Evolutionary conservation across 2,329 filamentous ascomycete species (phyloP).

Genomic region (Alternaria atra): DNA sequence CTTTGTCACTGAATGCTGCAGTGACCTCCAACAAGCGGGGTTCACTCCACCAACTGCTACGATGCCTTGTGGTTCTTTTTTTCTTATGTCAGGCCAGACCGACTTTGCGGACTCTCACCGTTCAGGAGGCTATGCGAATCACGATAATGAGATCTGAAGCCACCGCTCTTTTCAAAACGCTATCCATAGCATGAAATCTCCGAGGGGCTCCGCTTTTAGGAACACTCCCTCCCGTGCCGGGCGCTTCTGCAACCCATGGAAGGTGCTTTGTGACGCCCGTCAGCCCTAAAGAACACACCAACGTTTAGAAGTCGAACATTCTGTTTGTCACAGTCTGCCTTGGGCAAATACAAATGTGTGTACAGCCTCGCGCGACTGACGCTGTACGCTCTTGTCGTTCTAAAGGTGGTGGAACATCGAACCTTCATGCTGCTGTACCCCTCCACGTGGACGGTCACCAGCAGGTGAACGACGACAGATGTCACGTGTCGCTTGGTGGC

Average conservation of each 20-base stretch:
- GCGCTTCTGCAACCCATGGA: constrained; percentile 5
- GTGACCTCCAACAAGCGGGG: neutral
- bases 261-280: neutral
- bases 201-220: constrained; percentile 4
- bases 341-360: constrained; percentile 4
- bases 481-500: neutral
- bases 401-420: no score
- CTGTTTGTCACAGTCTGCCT: constrained; percentile 13
- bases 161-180: constrained; percentile 1
- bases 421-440: neutral
- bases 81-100: neutral
- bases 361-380: constrained; percentile 9
- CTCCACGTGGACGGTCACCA: neutral
- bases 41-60: neutral
- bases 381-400: neutral
- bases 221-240: constrained; percentile 3
- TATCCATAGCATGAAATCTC: constrained; percentile 6
- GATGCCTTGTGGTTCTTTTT: neutral
- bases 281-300: constrained; percentile 5
- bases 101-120: neutral
- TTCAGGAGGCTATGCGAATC: neutral
- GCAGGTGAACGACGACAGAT: neutral
- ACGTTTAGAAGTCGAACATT: neutral
- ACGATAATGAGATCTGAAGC: constrained; percentile 2
- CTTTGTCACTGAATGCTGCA: neutral